Evolutionary conservation across 345 rosid species (phyloP), one percentile per base, ranked within the genome.

Genomic region (Turnera subulata): DNA sequence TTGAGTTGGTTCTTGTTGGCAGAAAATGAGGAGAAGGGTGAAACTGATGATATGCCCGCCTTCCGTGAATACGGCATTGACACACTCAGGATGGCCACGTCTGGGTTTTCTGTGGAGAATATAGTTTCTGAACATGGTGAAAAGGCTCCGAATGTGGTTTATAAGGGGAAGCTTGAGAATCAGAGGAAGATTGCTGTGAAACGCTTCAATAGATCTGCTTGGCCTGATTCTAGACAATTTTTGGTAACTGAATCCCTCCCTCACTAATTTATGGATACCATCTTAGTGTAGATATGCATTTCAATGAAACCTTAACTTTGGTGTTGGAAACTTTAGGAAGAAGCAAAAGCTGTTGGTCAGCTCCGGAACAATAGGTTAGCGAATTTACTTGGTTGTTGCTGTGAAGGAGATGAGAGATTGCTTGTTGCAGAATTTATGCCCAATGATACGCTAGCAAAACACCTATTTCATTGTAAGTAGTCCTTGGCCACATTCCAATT

Each of bases 41-140:
- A 63, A 63, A 22, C 53, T 47, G 61, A 58, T 43, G 69, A 63
- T 23, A 53, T 63, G 39, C 74, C 74, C n/a, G 46, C 66, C 19
- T 76, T 76, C 38, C 72, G 59, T 39, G 80, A 76, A 40, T 76
- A 46, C 74, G 21, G 65, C 11, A 48, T 67, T 19, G 76, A 71
- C 21, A 66, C 69, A 42, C 73, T 76, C 45, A 76, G 63, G 71
- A 65, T 67, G 76, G 76, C 80, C 1, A 76, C 80, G 21, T 68
- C 80, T 42, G 76, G 80, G 32, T 76, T 76, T 65, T 58, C 80
- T 33, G 65, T 49, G 38, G 80, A 71, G 50, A 76, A 76, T 67
- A 71, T 76, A 60, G 80, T 76, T 59, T 76, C 80, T 59, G 80
- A 76, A 67, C 80, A 76, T 29, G 80, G 80, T 32, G 80, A 76